These are phyloP conservation scores for Pseudogymnoascus sp. DNA, from an alignment of 2,329 filamentous ascomycete species.

Conservation along the genomic window DNA sequence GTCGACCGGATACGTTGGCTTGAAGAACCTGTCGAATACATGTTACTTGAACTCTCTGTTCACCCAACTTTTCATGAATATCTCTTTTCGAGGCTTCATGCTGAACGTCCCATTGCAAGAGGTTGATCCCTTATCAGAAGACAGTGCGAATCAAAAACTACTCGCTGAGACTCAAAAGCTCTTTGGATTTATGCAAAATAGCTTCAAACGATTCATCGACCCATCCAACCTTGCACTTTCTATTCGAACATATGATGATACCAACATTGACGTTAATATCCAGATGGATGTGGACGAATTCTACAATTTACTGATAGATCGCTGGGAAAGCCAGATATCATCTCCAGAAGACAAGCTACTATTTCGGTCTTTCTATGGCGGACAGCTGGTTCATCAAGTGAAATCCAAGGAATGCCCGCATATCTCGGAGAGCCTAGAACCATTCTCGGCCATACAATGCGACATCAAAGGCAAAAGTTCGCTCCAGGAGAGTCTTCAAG, in stretches of 20 bases:
- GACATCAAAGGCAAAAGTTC: conserved; percentile 87
- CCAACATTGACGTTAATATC: conserved; percentile 72
- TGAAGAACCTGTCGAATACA: conserved; percentile 90
- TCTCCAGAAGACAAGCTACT: conserved; percentile 58
- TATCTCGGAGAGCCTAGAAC: conserved; percentile 82
- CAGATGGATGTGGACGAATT: conserved; percentile 99
- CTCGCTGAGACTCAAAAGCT: conserved; percentile 71
- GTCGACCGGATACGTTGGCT: conserved; percentile 72
- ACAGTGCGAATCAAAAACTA: conserved; percentile 52
- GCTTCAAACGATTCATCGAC: conserved; percentile 64
- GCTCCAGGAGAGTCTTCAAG: conserved; percentile 78
- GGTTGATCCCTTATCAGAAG: conserved; percentile 40
- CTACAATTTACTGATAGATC: conserved; percentile 86
- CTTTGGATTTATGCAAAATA: conserved; percentile 81
- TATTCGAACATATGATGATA: conserved; percentile 76
- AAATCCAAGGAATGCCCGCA: conserved; percentile 92
- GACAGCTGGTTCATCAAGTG: conserved; percentile 87
- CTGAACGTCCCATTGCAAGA: conserved; percentile 40
- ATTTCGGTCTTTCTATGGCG: conserved; percentile 81
- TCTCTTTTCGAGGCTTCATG: conserved; percentile 78
- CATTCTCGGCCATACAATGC: conserved; percentile 90
- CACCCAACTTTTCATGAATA: conserved; percentile 94
- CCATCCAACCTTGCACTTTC: conserved; percentile 63
- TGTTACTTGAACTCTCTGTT: conserved; percentile 95
- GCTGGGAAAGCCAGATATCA: conserved; percentile 76